These are phyloP conservation scores for Aspergillus alliaceus DNA, from an alignment of 2,329 filamentous ascomycete genomes.

Conservation along the genomic window DNA sequence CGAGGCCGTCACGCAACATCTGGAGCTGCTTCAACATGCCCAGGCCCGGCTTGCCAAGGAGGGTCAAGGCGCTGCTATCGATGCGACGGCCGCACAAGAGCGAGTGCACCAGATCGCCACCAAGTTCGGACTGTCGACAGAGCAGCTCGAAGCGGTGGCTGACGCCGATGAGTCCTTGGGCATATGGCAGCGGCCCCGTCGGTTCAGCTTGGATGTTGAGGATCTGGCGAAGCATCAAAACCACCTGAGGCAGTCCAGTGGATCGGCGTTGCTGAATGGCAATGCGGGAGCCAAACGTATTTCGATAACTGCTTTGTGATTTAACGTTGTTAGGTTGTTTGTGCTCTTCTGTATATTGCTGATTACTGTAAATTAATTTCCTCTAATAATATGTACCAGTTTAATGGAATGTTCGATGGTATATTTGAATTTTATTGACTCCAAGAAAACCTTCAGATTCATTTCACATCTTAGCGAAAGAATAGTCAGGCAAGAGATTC, in stretches of 20 bases:
- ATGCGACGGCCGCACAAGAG: conserved; percentile 24
- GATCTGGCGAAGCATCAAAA: conserved; percentile 30
- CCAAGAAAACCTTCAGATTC: too few species aligned
- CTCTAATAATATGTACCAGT: not conserved
- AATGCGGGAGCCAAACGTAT: conserved; percentile 25
- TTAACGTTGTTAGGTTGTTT: not conserved
- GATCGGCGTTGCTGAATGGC: conserved; percentile 27
- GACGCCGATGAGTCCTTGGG: conserved; percentile 26
- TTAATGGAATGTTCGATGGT: not conserved
- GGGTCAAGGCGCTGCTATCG: conserved; percentile 14
- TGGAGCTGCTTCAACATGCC: conserved; percentile 31
- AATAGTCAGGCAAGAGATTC: too few species aligned
- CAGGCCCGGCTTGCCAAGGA: conserved; percentile 25
- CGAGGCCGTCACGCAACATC: conserved; percentile 29
- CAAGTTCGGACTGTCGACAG: conserved; percentile 27
- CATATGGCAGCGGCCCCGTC: conserved; percentile 33
- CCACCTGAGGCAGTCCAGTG: conserved; percentile 31
- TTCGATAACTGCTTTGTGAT: conserved; percentile 21
- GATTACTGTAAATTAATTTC: not conserved
- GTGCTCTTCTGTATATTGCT: not conserved
- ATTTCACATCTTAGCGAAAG: too few species aligned
- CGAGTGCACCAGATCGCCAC: conserved; percentile 27
- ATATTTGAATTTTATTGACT: not conserved
- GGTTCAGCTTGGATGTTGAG: conserved; percentile 35
- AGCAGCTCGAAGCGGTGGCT: conserved; percentile 22